Evolutionary conservation across 192 early-diverging fungal species (phyloP), one percentile per base, ranked within the genome.

Genomic region (Backusella luteola): DNA sequence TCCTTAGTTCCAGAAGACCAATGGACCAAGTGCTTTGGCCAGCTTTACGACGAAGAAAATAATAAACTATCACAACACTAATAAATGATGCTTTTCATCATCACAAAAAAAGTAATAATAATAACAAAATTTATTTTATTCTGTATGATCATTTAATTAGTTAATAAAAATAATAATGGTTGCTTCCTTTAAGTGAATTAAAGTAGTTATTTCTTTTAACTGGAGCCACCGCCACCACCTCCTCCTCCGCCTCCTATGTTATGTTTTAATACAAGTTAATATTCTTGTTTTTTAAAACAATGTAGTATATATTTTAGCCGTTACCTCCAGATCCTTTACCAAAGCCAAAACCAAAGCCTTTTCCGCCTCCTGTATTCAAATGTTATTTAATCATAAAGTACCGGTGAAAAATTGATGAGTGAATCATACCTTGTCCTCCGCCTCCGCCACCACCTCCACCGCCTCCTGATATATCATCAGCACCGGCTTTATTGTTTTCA

Each of bases 1-100:
- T 44, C 70, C 15, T 32, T 71, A 9, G 70, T 71, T 44, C 39
- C 70, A 1, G 70, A 41, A 6, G 70, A 71, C 12, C 70, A 71
- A n/a, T 71, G 70, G 70, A 41, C 70, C 2, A 41, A 23, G 14
- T 71, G 42, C 14, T 71, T 71, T 71, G 70, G 70, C 9, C 67
- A 68, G 23, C n/a, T 14, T 4, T 23, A 63, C 11, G 56, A 63
- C 29, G 12, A 29, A 29, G 56, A 63, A 14, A 63, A 63, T 29
- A 63, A 63, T 63, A 63, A 23, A 63, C 12, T 63, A 26, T 11
- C 56, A 63, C 12, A 49, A 49, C 19, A 49, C 19, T 1, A 19
- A 49, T 49, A 49, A 7, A 49, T 49, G 6, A 49, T 49, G 19
- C n/a, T n/a, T 49, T 49, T 6, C 19, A 44, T 49, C 6, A 49